phyloP scores from a whole-genome alignment of 2,329 filamentous ascomycete genomes.

The Fusarium ramigenum region DNA sequence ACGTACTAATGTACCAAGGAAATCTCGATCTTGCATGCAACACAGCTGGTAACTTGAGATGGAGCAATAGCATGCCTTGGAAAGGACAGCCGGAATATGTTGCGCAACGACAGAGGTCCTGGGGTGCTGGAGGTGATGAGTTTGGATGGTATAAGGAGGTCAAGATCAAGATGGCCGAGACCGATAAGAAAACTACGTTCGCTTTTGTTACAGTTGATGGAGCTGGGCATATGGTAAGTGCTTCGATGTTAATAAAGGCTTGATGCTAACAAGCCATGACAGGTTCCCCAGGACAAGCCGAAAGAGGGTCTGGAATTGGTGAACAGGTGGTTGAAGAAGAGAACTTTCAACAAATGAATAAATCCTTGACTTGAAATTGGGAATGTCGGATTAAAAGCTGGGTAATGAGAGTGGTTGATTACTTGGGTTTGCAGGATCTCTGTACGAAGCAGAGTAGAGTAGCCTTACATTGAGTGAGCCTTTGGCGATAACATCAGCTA shows the following conservation, averaged over 20 bases:
- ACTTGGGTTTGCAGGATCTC: too few relatives aligned
- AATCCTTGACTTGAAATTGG: accelerated
- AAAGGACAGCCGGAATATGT: conserved; percentile 34
- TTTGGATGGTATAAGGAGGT: conserved; percentile 32
- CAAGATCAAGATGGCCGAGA: neutral
- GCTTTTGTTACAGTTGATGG: conserved; percentile 25
- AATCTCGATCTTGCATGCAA: conserved; percentile 36
- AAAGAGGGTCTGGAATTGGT: conserved; percentile 5
- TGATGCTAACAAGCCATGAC: accelerated
- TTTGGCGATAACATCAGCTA: neutral
- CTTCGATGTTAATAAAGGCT: accelerated
- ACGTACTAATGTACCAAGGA: conserved; percentile 33
- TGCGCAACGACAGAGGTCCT: conserved; percentile 1
- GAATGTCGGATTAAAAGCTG: too few relatives aligned
- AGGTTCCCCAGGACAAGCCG: conserved; percentile 17
- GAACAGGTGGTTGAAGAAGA: conserved; percentile 16
- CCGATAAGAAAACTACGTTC: conserved; percentile 13
- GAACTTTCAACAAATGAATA: neutral
- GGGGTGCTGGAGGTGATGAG: conserved; percentile 11
- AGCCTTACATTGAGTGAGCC: too few relatives aligned
- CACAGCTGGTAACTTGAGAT: conserved; percentile 30
- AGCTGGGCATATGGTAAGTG: conserved; percentile 31
- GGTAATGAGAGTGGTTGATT: too few relatives aligned
- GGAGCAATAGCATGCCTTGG: conserved; percentile 28
- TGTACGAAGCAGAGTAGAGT: accelerated